These are phyloP conservation scores for Aspergillus campestris DNA, from an alignment of 495 filamentous ascomycete species.

Conservation along the genomic window DNA sequence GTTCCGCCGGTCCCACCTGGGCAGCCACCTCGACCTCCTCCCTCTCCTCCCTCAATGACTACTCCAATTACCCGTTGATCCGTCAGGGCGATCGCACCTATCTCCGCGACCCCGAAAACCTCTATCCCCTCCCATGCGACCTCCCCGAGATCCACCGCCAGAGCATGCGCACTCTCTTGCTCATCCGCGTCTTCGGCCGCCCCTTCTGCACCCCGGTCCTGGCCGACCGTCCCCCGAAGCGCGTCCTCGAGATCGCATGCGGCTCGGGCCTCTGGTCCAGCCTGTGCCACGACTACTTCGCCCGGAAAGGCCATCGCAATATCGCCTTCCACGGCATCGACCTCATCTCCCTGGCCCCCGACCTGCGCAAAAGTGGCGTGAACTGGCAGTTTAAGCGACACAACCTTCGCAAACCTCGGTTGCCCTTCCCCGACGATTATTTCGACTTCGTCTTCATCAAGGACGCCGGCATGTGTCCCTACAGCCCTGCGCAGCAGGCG, in stretches of 20 bases:
- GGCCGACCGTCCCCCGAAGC: conserved; percentile 56
- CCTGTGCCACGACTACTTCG: conserved; percentile 70
- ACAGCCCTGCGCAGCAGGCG: conserved; percentile 53
- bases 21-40: conserved; percentile 34
- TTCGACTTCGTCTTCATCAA: conserved; percentile 91
- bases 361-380: conserved; percentile 64
- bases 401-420: conserved; percentile 63
- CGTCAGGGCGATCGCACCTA: conserved; percentile 71
- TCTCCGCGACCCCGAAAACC: conserved; percentile 61
- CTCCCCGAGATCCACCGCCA: conserved; percentile 82
- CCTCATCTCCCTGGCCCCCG: conserved; percentile 65
- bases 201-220: conserved; percentile 67
- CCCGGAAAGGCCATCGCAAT: conserved; percentile 47
- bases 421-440: conserved; percentile 74
- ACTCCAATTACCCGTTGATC: conserved; percentile 54
- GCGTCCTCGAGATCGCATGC: conserved; percentile 81
- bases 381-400: conserved; percentile 86
- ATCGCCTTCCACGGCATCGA: conserved; percentile 80
- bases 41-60: conserved; percentile 31
- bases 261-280: conserved; percentile 86
- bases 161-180: conserved; percentile 71
- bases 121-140: conserved; percentile 85
- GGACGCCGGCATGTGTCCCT: conserved; percentile 64
- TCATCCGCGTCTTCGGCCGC: conserved; percentile 70
- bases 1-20: conserved; percentile 23